Evolutionary conservation across 2,329 filamentous ascomycete genomes (phyloP), one percentile per base, ranked within the genome.

Genomic region (Allantophomopsis cytisporea): DNA sequence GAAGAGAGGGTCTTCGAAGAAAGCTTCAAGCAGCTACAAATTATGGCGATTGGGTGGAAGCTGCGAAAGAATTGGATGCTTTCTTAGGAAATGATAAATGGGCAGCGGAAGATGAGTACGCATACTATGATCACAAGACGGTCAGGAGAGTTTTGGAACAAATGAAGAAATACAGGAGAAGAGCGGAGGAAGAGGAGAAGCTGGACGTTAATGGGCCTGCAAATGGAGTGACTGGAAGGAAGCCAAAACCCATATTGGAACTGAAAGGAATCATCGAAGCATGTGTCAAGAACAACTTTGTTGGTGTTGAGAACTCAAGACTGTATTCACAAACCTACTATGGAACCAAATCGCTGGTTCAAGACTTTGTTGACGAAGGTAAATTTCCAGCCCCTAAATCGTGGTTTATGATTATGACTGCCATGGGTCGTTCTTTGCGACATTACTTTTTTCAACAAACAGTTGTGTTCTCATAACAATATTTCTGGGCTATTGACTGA

Each of bases 321-420:
- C 63, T 98, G n/a, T 98, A 98, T 58, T 94, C 85, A 52, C 88
- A 96, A 62, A 94, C 89, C 3, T 98, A 98, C 56, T 94, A 87
- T 50, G 91, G 91, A 23, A 96, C 91, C n/a, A 98, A 98, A 60
- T 76, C 91, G 44, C 61, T 95, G 47, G 84, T 94, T 21, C 91
- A 96, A 60, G 78, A 80, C 40, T 96, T 89, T 54, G 66, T 94
- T 35, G 85, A 95, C 44, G 88, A 96, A 61, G 69, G 77, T 79
- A 59, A 51, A 65, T 53, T 28, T 36, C 18, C 18, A 20, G 8
- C 23, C 10, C 23, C 4, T 28, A 10, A 12, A 4, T 28, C 23
- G n/a, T 28, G 23, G 23, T 8, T 28, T 12, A 8, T 12, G 23
- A 28, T 3, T 8, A 28, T 28, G 11, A 28, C 8, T 28, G 3